Percentiles rank a stretch among this genome's conserved stretches.
phyloP scores from a whole-genome alignment of 495 filamentous ascomycete genomes.

The Pseudevernia furfuracea region DNA sequence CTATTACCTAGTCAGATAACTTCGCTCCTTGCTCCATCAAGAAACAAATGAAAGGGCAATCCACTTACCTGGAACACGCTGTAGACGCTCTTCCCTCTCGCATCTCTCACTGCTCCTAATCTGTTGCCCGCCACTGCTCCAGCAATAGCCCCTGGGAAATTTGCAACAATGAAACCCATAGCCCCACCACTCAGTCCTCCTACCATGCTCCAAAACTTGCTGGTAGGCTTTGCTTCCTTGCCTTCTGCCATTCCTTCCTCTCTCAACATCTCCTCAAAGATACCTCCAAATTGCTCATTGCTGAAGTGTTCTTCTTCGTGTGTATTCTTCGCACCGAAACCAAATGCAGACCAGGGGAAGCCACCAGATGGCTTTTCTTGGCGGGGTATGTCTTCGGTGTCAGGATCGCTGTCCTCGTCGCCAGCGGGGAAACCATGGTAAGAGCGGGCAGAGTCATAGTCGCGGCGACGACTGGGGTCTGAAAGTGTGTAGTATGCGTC shows the following conservation, averaged over 20 bases:
- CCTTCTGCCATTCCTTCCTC: conserved; percentile 80
- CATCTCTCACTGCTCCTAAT: conserved; percentile 78
- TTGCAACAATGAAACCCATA: conserved; percentile 90
- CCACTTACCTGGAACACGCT: conserved; percentile 57
- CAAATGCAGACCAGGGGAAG: conserved; percentile 58
- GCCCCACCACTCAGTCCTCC: conserved; percentile 83
- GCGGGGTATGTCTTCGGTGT: conserved; percentile 52
- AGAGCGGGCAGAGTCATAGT: conserved; percentile 72
- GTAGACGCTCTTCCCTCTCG: conserved; percentile 92
- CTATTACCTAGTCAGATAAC: conserved; percentile 23
- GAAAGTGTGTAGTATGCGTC: conserved; percentile 97
- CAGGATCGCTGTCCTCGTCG: conserved; percentile 44
- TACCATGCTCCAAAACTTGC: conserved; percentile 77
- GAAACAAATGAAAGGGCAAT: neutral
- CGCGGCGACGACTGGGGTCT: conserved; percentile 66
- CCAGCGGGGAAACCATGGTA: conserved; percentile 37
- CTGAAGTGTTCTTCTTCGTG: conserved; percentile 50
- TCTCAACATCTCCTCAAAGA: conserved; percentile 96
- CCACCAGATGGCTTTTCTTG: conserved; percentile 34
- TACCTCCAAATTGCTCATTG: conserved; percentile 75
- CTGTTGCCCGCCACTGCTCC: conserved; percentile 90
- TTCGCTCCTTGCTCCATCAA: neutral
- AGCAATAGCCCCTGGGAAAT: conserved; percentile 79
- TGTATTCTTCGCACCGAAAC: conserved; percentile 39
- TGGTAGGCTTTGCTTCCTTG: conserved; percentile 46